Evolutionary conservation across 2,329 filamentous ascomycete genomes (phyloP), one percentile per base, ranked within the genome.

Genomic region (Aureobasidium melanogenum): DNA sequence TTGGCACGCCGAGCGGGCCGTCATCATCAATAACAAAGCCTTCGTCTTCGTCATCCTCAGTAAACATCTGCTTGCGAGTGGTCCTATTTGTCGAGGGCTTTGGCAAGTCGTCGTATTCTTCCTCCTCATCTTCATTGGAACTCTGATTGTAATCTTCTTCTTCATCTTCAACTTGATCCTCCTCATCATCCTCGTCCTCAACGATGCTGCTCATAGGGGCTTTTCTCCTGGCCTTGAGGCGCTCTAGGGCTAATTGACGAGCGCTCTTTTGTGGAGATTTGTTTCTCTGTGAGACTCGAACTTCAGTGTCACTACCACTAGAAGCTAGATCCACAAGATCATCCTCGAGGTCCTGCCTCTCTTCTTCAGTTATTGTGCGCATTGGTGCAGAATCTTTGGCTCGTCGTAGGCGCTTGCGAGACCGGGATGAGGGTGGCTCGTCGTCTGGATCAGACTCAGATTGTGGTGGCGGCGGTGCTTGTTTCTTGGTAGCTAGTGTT

Each of bases 11-110:
- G 6, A 81, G 75, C 0, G 72, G 74, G 46, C 79, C 78, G 6
- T 84, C 85, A 26, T 87, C 75, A n/a, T 73, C 77, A 1, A 80
- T 77, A 22, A 92, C 80, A 64, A 91, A 91, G 63, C 83, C 83
- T 2, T 83, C 81, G 32, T 85, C 82, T 28, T 85, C 81, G 9
- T 79, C 74, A 22, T 70, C 79, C n/a, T 80, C 74, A 41, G 79
- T 75, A 67, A 84, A 77, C 68, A 79, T 75, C 32, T 75, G 38
- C 71, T 64, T 70, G 71, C 59, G 30, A 46, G 38, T 57, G 56
- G 28, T 64, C 64, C 26, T 62, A 7, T 32, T 10, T 19, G 54
- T 57, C 9, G 54, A 57, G 7, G 43, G 62, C 24, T 41, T 32
- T 3, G 56, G 52, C 1, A 63, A 47, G 1, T 36, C 39, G n/a